phyloP scores from a whole-genome alignment of 768 basidiomycete species.

The Trametes maxima region DNA sequence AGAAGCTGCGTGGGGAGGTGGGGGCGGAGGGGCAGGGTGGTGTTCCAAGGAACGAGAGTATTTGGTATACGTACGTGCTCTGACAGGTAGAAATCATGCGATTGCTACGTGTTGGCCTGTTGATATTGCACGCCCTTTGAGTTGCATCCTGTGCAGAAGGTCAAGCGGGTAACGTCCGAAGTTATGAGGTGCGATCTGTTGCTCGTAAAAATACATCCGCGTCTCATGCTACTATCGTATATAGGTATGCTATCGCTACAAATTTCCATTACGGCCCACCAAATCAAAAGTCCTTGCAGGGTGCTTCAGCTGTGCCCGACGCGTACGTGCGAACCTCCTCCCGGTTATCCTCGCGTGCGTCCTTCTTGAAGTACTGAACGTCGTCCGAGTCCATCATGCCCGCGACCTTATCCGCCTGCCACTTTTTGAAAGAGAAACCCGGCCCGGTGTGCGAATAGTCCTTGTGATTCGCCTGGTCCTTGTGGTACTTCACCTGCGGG shows the following conservation, averaged over 20 bases:
- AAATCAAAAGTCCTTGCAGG: constrained; percentile 17
- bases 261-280: not conserved
- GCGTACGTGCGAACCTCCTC: constrained; percentile 26
- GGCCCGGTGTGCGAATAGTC: constrained; percentile 46
- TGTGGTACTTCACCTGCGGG: constrained; percentile 39
- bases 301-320: constrained; percentile 25
- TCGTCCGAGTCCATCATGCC: constrained; percentile 30
- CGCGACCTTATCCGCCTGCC: constrained; percentile 35
- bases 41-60: not conserved
- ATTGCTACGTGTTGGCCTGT: not conserved
- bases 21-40: not conserved
- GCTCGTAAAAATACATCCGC: too few relatives aligned
- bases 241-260: not conserved
- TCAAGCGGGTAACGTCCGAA: too few relatives aligned
- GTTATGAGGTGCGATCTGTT: too few relatives aligned
- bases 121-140: not conserved
- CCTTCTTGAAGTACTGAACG: constrained; percentile 28
- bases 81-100: not conserved
- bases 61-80: constrained; percentile 4
- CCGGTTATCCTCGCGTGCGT: constrained; percentile 23
- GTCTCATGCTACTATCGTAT: not conserved
- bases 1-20: not conserved
- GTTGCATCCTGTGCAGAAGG: not conserved
- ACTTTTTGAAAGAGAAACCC: constrained; percentile 46
- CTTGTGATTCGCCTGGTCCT: constrained; percentile 46